Conservation (phyloP, 1,139 yeast species). For the Blastobotrys buckinghamii region DNA sequence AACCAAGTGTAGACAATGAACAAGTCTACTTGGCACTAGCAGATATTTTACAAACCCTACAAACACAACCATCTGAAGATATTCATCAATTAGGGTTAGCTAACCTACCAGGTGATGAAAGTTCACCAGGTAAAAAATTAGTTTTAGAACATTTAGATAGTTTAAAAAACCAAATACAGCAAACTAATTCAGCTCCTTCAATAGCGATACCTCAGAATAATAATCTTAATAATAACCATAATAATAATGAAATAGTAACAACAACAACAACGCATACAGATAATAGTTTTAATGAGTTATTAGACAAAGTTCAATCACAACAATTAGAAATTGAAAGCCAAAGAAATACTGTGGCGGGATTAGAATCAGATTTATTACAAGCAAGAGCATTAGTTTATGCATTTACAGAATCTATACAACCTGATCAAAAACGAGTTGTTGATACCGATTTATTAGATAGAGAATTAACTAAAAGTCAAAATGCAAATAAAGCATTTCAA, state of each 20-base stretch:
- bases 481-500: constrained; percentile 70
- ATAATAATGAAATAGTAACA: neutral
- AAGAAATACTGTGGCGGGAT: constrained; percentile 33
- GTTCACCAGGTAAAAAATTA: constrained; percentile 20
- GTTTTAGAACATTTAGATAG: constrained; percentile 15
- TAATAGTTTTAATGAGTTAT: constrained; percentile 20
- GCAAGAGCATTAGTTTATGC: constrained; percentile 34
- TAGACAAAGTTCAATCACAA: constrained; percentile 34
- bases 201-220: neutral
- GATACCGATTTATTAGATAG: constrained; percentile 33
- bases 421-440: constrained; percentile 30
- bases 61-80: neutral
- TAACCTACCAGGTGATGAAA: constrained; percentile 20
- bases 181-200: too few relatives aligned
- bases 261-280: neutral
- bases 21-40: constrained; percentile 20
- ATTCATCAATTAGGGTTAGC: neutral
- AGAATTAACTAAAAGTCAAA: constrained; percentile 48
- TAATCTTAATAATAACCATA: too few relatives aligned
- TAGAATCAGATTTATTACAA: constrained; percentile 34
- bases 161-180: neutral
- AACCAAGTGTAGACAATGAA: constrained; percentile 12
- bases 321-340: constrained; percentile 36
- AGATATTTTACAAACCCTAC: constrained; percentile 12
- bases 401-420: constrained; percentile 33